Evolutionary conservation across 75 land plant species (phyloP).

Genomic region (Cryptomeria japonica): DNA sequence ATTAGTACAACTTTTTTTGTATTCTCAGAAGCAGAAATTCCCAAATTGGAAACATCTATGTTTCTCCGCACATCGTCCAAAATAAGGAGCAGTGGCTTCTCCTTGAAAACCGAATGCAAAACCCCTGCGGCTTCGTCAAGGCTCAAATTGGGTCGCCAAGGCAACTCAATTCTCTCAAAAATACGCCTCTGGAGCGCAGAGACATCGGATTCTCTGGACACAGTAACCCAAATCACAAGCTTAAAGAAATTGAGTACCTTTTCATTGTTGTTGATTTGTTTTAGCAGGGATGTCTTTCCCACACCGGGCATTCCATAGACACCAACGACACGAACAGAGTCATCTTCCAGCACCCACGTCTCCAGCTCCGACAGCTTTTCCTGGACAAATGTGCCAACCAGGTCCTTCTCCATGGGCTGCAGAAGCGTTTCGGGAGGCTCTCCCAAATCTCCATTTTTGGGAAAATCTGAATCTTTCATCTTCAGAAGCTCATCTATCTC

Average conservation of each 20-base stretch:
- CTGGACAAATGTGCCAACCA: not conserved
- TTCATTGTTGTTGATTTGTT: not conserved
- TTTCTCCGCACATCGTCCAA: not conserved
- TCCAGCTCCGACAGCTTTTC: not conserved
- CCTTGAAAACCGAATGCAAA: not conserved
- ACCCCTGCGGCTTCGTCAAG: not conserved
- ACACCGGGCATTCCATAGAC: not conserved
- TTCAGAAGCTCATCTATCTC: too few relatives aligned
- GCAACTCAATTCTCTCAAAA: not conserved
- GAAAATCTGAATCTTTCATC: too few relatives aligned
- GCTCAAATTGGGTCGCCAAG: too few relatives aligned
- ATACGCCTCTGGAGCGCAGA: not conserved
- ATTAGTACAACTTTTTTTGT: not conserved
- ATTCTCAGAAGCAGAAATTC: not conserved
- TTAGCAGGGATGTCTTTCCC: not conserved
- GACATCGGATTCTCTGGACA: too few relatives aligned
- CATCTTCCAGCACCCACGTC: not conserved
- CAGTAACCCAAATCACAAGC: too few relatives aligned
- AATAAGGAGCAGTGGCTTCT: not conserved
- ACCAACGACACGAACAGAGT: not conserved
- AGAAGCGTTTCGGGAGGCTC: too few relatives aligned
- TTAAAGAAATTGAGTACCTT: not conserved
- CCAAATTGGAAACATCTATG: not conserved
- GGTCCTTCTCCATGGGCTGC: not conserved
- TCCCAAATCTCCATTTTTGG: too few relatives aligned